These are phyloP conservation scores for Suhomyces vadensis DNA, from an alignment of 805 yeast genomes.

Conservation along the genomic window DNA sequence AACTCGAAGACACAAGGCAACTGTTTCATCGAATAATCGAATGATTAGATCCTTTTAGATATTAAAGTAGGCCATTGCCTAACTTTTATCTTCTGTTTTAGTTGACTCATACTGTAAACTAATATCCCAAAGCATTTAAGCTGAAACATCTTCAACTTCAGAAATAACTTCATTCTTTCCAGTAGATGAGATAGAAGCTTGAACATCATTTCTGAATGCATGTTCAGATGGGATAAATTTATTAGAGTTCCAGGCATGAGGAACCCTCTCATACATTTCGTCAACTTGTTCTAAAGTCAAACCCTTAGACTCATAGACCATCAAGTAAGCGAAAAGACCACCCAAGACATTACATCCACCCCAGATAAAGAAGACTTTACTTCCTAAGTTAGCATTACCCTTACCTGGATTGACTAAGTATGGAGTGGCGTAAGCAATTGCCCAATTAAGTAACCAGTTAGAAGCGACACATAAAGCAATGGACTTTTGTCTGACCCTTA, in stretches of 20 bases:
- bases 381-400: constrained; percentile 41
- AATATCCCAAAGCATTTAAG: constrained; percentile 8
- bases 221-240: constrained; percentile 35
- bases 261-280: constrained; percentile 36
- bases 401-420: constrained; percentile 42
- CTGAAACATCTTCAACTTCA: constrained; percentile 32
- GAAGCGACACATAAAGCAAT: constrained; percentile 42
- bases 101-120: too few relatives aligned
- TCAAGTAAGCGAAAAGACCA: constrained; percentile 31
- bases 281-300: constrained; percentile 44
- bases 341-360: constrained; percentile 41
- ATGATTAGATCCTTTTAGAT: not conserved
- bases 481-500: constrained; percentile 41
- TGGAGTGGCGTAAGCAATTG: constrained; percentile 42
- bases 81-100: not conserved
- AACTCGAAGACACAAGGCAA: not conserved
- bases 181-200: constrained; percentile 15
- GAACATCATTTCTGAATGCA: constrained; percentile 33
- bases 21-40: not conserved
- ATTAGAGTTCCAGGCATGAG: constrained; percentile 35
- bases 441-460: constrained; percentile 47
- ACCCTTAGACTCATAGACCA: constrained; percentile 43
- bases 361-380: constrained; percentile 46
- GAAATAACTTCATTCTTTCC: constrained; percentile 28
- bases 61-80: not conserved